These are phyloP conservation scores for Lactarius hatsudake DNA, from an alignment of 768 basidiomycete species.

Conservation along the genomic window DNA sequence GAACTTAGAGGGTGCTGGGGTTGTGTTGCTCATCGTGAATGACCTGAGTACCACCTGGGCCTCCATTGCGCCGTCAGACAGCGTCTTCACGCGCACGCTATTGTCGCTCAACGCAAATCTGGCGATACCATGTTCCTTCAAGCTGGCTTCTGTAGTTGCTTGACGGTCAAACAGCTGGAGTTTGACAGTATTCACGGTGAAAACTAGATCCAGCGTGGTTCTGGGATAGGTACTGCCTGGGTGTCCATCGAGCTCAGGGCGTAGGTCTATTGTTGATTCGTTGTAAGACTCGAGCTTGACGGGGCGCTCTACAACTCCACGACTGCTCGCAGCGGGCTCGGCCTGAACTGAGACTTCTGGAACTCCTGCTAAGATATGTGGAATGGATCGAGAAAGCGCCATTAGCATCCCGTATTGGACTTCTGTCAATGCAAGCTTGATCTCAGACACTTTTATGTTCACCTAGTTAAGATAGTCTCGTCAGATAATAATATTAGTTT, in stretches of 20 bases:
- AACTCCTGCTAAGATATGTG: slow-evolving; percentile 53
- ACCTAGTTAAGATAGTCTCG: slow-evolving; percentile 45
- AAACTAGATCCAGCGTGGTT: slow-evolving; percentile 70
- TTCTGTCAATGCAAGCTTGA: slow-evolving; percentile 81
- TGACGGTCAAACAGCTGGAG: slow-evolving; percentile 80
- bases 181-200: slow-evolving; percentile 68
- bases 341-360: slow-evolving; percentile 42
- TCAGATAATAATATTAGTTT: slow-evolving; percentile 6
- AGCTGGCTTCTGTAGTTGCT: slow-evolving; percentile 52
- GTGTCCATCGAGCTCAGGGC: slow-evolving; percentile 55
- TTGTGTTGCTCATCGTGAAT: slow-evolving; percentile 87
- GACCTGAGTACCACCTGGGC: slow-evolving; percentile 87
- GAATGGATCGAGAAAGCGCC: slow-evolving; percentile 62
- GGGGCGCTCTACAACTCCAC: slow-evolving; percentile 21
- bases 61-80: slow-evolving; percentile 81
- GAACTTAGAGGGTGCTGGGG: slow-evolving; percentile 78
- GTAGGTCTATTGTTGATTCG: slow-evolving; percentile 38
- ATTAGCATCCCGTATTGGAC: slow-evolving; percentile 75
- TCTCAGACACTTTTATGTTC: slow-evolving; percentile 71
- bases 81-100: slow-evolving; percentile 72
- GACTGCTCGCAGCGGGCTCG: slow-evolving; percentile 27
- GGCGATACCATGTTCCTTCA: slow-evolving; percentile 80
- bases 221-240: slow-evolving; percentile 40
- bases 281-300: slow-evolving; percentile 28
- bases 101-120: slow-evolving; percentile 81